A percentile compares a stretch with the other conserved stretches of the same genome.
Conservation (phyloP, 257 asterid genomes). For the Solanum piurae region DNA sequence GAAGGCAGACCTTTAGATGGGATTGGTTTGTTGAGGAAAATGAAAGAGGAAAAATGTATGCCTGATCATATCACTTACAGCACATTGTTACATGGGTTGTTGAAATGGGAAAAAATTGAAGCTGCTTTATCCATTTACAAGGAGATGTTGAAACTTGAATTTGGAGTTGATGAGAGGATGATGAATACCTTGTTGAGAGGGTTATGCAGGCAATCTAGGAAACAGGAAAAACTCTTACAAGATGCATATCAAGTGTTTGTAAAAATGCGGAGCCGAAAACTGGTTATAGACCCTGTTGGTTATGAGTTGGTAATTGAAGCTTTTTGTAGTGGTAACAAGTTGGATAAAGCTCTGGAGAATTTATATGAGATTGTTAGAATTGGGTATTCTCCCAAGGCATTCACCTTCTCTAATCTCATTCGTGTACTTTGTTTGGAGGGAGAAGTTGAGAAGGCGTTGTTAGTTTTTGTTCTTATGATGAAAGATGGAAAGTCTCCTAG, state of each 20-base stretch:
- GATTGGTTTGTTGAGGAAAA: slow-evolving; percentile 33
- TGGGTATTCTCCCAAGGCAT: slow-evolving; percentile 48
- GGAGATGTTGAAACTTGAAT: slow-evolving; percentile 37
- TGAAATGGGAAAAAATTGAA: slow-evolving; percentile 53
- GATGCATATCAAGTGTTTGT: slow-evolving; percentile 32
- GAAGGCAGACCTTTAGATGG: slow-evolving; percentile 69
- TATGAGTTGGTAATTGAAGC: slow-evolving; percentile 52
- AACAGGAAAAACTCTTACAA: slow-evolving; percentile 23
- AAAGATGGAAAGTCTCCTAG: slow-evolving; percentile 12
- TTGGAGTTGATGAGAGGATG: slow-evolving; percentile 55
- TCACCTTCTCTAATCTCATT: slow-evolving; percentile 35
- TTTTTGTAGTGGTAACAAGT: slow-evolving; percentile 31
- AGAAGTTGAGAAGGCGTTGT: slow-evolving; percentile 32
- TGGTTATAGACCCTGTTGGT: slow-evolving; percentile 18
- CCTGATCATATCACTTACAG: slow-evolving; percentile 61
- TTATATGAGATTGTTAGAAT: slow-evolving; percentile 32
- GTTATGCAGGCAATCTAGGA: slow-evolving; percentile 47
- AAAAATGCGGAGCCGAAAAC: slow-evolving; percentile 24
- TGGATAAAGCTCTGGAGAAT: slow-evolving; percentile 14
- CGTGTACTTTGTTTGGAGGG: slow-evolving; percentile 27
- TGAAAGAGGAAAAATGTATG: slow-evolving; percentile 39
- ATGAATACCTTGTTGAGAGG: slow-evolving; percentile 62
- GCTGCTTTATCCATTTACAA: slow-evolving; percentile 32
- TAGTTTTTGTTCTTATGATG: slow-evolving; percentile 25
- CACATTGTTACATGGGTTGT: slow-evolving; percentile 61